Evolutionary conservation across 2,329 filamentous ascomycete genomes (phyloP).

Genomic region (Blumeria hordei): DNA sequence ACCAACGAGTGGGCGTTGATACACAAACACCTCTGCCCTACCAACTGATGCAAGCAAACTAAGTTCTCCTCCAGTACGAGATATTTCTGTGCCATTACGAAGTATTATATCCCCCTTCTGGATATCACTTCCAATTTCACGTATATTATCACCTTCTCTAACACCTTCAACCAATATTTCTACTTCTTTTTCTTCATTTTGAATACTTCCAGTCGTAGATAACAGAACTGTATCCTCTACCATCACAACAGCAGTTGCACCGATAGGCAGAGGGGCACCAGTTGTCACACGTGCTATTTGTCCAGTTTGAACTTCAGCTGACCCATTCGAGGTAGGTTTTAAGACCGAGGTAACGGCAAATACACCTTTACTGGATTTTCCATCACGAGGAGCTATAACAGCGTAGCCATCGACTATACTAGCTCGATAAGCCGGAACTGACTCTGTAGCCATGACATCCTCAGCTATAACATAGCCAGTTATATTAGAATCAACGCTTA

Average conservation of each 20-base stretch:
- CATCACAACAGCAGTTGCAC: constrained; percentile 84
- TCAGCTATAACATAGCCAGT: constrained; percentile 62
- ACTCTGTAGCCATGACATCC: constrained; percentile 55
- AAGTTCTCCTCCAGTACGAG: constrained; percentile 70
- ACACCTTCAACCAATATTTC: constrained; percentile 64
- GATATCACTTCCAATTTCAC: constrained; percentile 79
- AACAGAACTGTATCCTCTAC: constrained; percentile 76
- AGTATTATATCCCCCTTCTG: constrained; percentile 44
- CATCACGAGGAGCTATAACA: constrained; percentile 39
- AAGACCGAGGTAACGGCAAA: constrained; percentile 76
- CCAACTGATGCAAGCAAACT: constrained; percentile 75
- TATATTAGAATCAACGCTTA: constrained; percentile 37
- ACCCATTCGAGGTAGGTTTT: constrained; percentile 54
- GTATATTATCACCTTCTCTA: constrained; percentile 60
- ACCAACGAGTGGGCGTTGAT: constrained; percentile 54
- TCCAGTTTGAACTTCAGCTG: constrained; percentile 39
- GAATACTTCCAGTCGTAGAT: constrained; percentile 50
- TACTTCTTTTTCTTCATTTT: constrained; percentile 57
- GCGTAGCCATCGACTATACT: constrained; percentile 97
- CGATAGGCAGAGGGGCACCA: constrained; percentile 68
- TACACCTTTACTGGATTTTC: constrained; percentile 40
- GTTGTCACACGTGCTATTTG: constrained; percentile 82
- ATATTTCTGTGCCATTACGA: constrained; percentile 56
- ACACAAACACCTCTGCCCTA: constrained; percentile 43
- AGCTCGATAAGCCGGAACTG: constrained; percentile 78